A percentile compares a stretch with the other conserved stretches of the same genome.
Evolutionary conservation across 1,284 basidiomycete genomes (phyloP).

Genomic region (Pholiota adiposa): DNA sequence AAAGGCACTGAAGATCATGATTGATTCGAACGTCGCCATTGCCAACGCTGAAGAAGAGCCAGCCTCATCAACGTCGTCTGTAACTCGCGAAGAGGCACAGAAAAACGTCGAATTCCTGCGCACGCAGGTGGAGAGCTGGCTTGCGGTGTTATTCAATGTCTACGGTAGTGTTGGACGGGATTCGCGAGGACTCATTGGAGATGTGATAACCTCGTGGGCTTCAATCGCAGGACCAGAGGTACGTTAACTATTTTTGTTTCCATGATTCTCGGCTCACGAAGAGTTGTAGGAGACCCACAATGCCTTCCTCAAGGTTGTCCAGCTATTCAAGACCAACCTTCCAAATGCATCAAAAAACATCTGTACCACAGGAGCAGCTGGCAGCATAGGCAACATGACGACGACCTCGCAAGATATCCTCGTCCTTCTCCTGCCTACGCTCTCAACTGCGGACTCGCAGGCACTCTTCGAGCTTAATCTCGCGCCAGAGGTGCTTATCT

Average conservation of each 20-base stretch:
- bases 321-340: conserved; percentile 79
- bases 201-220: conserved; percentile 88
- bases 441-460: conserved; percentile 64
- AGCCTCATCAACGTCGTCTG: conserved; percentile 37
- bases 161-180: conserved; percentile 85
- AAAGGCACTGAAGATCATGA: conserved; percentile 79
- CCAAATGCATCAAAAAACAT: conserved; percentile 38
- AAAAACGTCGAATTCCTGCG: conserved; percentile 79
- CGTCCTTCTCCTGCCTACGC: conserved; percentile 80
- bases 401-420: conserved; percentile 92
- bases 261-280: background rate
- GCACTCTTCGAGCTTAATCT: conserved; percentile 70
- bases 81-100: conserved; percentile 57
- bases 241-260: conserved; percentile 21
- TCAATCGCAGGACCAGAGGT: conserved; percentile 79
- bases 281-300: conserved; percentile 68
- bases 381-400: conserved; percentile 56
- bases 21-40: conserved; percentile 71
- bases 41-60: conserved; percentile 38
- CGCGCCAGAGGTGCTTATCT: conserved; percentile 62
- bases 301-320: conserved; percentile 82
- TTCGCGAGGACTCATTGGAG: conserved; percentile 82
- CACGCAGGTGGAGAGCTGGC: conserved; percentile 87
- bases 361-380: conserved; percentile 35
- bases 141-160: conserved; percentile 96